Base-by-base conservation (phyloP, 1,284 basidiomycete species). In the Cryptococcus neoformans region DNA sequence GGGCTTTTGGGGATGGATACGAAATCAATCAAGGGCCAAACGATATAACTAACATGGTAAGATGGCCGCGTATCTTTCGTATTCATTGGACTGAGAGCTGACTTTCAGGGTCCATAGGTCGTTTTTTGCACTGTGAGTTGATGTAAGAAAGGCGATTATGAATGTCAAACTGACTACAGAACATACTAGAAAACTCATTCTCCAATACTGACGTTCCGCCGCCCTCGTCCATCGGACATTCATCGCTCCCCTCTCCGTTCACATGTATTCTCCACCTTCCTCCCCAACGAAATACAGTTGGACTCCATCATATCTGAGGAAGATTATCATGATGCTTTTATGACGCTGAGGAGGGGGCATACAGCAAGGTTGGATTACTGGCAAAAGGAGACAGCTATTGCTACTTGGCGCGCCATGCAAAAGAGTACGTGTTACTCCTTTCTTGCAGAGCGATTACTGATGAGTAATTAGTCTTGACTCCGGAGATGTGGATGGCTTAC, bases 41-140 rank as follows among this genome's bases (percentile, higher is more conserved):
- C 2, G 84, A 85, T 44, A 85, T 89, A 67, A 78, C 87, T 49
- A 93, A 93, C 72, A 83, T 91, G 77, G 90, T 90, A 62, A 54
- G 82, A 28, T 28, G 28, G 28, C 28, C 28, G 28, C 28, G 4
- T 3, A 4, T 28, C 28, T 28, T 28, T 28, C 28, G 28, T 4
- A 28, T 28, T 28, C 28, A 28, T 28, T 28, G 3, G 28, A 28
- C 42, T 12, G 14, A 44, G 42, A 8, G 42, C 21, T 8, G 7
- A 8, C 14, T n/a, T 44, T 2, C 8, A 28, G 28, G 28, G 28
- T 28, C 28, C 28, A 28, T 63, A 90, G 89, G 86, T 90, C 8
- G 83, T 90, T 66, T 87, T 92, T 77, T 92, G 89, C 72, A 85
- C 85, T 0, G 60, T 67, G 36, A 58, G 63, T 41, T 17, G 8